Evolutionary conservation across 805 yeast genomes (phyloP).

Genomic region (Zygosaccharomyces bisporus): DNA sequence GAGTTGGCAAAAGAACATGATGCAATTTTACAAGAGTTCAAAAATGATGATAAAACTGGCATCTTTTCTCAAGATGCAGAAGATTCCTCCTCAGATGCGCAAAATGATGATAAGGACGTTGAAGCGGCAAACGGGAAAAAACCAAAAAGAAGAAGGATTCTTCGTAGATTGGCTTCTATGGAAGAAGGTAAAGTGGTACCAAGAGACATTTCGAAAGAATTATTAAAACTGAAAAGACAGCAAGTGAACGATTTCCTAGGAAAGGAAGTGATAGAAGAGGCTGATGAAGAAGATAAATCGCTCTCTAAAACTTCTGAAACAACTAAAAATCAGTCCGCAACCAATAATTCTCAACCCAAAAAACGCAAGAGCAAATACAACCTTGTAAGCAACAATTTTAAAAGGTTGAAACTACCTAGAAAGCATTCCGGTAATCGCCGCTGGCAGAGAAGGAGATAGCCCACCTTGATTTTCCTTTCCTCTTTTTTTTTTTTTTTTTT

Average conservation of each 20-base stretch:
- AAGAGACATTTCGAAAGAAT: conserved; percentile 25
- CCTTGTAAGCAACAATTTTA: conserved; percentile 46
- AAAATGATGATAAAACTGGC: conserved; percentile 19
- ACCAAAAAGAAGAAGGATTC: conserved; percentile 17
- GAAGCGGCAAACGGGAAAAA: conserved; percentile 6
- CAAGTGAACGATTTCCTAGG: conserved; percentile 23
- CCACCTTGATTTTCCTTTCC: too few relatives aligned
- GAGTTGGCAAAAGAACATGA: conserved; percentile 35
- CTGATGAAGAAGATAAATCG: conserved; percentile 15
- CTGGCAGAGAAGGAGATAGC: conserved; percentile 37
- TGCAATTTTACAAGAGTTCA: conserved; percentile 26
- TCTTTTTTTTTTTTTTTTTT: too few relatives aligned
- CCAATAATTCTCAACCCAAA: conserved; percentile 14
- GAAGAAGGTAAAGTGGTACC: conserved; percentile 10
- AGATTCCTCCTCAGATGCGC: conserved; percentile 8
- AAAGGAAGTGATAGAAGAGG: conserved; percentile 12
- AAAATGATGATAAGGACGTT: conserved; percentile 2
- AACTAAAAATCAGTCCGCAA: conserved; percentile 4
- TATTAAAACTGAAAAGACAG: conserved; percentile 25
- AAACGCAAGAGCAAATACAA: conserved; percentile 31
- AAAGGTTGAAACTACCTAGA: conserved; percentile 49
- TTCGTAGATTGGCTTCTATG: conserved; percentile 10
- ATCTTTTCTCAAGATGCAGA: conserved; percentile 4
- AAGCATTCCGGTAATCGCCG: conserved; percentile 42
- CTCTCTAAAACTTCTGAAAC: conserved; percentile 3